Evolutionary conservation across 2,329 filamentous ascomycete species (phyloP), one percentile per base, ranked within the genome.

Genomic region (Penicillium hesseltinei): DNA sequence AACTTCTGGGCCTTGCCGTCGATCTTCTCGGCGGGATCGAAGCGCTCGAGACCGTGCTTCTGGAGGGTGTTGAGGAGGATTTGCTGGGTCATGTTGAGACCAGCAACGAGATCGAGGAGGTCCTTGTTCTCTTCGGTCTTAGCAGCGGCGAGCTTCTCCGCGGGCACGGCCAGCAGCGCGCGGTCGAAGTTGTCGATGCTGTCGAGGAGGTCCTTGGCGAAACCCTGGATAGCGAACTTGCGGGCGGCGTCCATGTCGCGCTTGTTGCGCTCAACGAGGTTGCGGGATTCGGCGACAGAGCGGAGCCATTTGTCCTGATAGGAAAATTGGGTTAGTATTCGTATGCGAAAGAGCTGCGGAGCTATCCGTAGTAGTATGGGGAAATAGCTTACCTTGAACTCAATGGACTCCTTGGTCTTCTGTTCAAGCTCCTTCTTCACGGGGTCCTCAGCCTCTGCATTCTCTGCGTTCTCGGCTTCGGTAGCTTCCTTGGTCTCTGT

Each of bases 151-250:
- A 95, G 82, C 78, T 90, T 91, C 40, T 91, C 88, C 59, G 83
- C 73, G 21, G 91, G 87, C 13, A 96, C 92, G 70, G 88, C 91
- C 62, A 81, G 77, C 43, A 99, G 85, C 43, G 94, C 94, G 65
- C 92, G 92, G 78, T 99, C 94, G 63, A 99, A 87, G 83, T 97
- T 99, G 80, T 99, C 94, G 71, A 99, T 88, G 71, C 86, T 91
- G 75, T 99, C 94, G 67, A 97, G 86, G 45, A 99, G 87, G 78
- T 99, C 94, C 77, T 91, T 89, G 71, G 93, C 91, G 78, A 99
- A 97, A 66, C 88, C 81, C 75, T 96, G 91, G 71, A 99, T 94
- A 70, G 93, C 94, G 69, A 96, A 99, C 78, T 96, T 90, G 68
- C 88, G 88, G 21, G 93, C 91, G 21, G 84, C 79, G 77, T 94